Conservation (phyloP, 768 basidiomycete species). For the Suillus decipiens region DNA sequence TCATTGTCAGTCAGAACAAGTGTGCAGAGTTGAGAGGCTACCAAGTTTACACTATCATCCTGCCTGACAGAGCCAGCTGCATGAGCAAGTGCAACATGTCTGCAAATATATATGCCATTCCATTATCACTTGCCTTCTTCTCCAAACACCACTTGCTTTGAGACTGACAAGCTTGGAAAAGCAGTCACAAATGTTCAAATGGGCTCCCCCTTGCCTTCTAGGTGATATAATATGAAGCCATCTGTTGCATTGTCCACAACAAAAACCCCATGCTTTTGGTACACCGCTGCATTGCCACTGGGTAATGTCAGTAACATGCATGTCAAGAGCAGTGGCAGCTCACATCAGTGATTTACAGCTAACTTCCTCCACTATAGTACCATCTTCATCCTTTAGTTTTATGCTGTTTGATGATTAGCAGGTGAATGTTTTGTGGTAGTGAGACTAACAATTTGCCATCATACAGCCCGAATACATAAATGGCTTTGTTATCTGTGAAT, state of each 20-base stretch:
- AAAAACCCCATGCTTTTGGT: conserved; percentile 2
- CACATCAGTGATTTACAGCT: conserved; percentile 13
- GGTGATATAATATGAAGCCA: conserved; percentile 11
- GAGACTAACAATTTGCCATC: conserved; percentile 16
- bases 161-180: not conserved
- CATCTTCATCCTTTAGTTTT: conserved; percentile 9
- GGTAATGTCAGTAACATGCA: not conserved
- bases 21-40: too few species aligned
- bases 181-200: conserved; percentile 9
- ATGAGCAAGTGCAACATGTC: not conserved
- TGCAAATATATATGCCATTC: conserved; percentile 11
- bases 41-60: too few species aligned
- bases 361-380: conserved; percentile 9
- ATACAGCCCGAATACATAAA: conserved; percentile 13
- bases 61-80: too few species aligned
- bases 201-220: not conserved
- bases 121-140: conserved; percentile 10
- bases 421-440: not conserved
- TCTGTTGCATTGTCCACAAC: conserved; percentile 13
- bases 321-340: not conserved
- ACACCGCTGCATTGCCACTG: conserved; percentile 13
- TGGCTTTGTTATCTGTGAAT: not conserved
- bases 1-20: too few species aligned
- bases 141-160: conserved; percentile 15
- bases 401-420: conserved; percentile 4